Evolutionary conservation across 805 yeast species (phyloP).

Genomic region (Saturnispora silvae): DNA sequence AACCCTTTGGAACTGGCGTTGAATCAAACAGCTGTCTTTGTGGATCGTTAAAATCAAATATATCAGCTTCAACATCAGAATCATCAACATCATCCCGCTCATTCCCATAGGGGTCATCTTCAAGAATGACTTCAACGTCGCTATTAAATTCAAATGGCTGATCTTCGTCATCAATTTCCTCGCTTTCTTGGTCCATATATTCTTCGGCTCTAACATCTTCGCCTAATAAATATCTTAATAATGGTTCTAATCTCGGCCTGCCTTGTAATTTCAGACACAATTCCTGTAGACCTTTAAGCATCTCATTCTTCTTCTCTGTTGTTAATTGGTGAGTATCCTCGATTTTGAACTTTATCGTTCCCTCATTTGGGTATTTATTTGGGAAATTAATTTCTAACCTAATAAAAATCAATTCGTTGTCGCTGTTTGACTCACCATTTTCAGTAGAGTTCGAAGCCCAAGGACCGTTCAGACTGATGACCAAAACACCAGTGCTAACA

Average conservation of each 20-base stretch:
- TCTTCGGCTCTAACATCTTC: conserved; percentile 28
- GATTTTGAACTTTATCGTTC: conserved; percentile 45
- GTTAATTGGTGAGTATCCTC: conserved; percentile 73
- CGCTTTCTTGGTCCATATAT: conserved; percentile 1
- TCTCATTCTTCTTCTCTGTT: conserved; percentile 36
- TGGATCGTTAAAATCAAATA: conserved; percentile 18
- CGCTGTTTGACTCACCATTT: conserved; percentile 23
- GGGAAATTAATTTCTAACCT: conserved; percentile 68
- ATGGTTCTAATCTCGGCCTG: conserved; percentile 68
- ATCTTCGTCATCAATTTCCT: not conserved
- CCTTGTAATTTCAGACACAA: conserved; percentile 47
- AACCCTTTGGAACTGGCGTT: conserved; percentile 86
- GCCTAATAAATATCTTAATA: conserved; percentile 70
- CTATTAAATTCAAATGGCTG: not conserved
- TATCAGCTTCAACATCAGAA: conserved; percentile 18
- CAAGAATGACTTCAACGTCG: not conserved
- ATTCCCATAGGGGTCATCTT: not conserved
- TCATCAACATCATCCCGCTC: conserved; percentile 12
- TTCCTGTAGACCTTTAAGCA: conserved; percentile 40
- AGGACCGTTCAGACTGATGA: conserved; percentile 72
- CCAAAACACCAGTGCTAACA: conserved; percentile 73
- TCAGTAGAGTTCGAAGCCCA: conserved; percentile 30
- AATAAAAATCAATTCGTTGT: conserved; percentile 43
- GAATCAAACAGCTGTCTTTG: conserved; percentile 45
- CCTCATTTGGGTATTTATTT: conserved; percentile 52